Evolutionary conservation across 164 flowering plant genomes (phyloP).

Genomic region (Echeveria elegans): DNA sequence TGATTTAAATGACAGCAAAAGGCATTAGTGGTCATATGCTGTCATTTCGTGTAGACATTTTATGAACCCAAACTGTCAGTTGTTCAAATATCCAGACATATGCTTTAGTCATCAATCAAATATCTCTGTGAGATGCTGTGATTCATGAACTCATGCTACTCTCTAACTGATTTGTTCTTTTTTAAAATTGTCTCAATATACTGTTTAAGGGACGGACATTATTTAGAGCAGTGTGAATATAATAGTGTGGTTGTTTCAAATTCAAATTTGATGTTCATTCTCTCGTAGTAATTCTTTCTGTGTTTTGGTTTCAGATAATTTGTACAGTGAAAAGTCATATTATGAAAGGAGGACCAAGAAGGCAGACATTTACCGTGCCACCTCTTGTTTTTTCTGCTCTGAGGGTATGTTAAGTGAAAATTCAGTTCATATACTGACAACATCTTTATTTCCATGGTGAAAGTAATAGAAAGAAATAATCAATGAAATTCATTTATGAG

Average conservation of each 20-base stretch:
- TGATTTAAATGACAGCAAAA: background rate
- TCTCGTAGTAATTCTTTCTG: too few relatives aligned
- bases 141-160: too few relatives aligned
- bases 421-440: background rate
- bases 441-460: background rate
- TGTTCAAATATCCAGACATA: background rate
- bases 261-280: background rate
- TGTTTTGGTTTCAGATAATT: constrained; percentile 23
- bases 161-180: too few relatives aligned
- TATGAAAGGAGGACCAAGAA: constrained; percentile 47
- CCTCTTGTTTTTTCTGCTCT: constrained; percentile 56
- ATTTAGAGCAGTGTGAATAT: background rate
- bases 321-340: constrained; percentile 44
- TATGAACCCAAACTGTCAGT: background rate
- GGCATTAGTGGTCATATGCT: background rate
- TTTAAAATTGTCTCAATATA: background rate
- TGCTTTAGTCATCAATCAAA: background rate
- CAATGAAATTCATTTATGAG: background rate
- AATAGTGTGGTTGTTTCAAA: background rate
- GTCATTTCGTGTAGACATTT: background rate
- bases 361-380: constrained; percentile 60
- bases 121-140: background rate
- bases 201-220: too few relatives aligned
- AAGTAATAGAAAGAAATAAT: background rate
- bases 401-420: constrained; percentile 29